phyloP scores from a whole-genome alignment of 2,329 filamentous ascomycete genomes.

The Dactylellina sp. region DNA sequence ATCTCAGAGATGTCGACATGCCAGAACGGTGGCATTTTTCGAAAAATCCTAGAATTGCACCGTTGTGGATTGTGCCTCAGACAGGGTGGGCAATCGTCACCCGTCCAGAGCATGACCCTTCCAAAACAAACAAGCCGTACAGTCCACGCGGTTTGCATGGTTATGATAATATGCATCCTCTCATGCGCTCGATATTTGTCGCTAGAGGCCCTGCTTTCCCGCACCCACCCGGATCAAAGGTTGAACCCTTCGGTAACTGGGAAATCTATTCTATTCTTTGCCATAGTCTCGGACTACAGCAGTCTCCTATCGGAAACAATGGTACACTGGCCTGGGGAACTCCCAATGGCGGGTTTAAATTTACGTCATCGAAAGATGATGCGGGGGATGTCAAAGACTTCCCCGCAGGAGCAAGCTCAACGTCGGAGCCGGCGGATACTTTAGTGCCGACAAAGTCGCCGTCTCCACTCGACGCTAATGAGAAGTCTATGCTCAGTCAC shows the following conservation, averaged over 20 bases:
- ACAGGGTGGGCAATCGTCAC: constrained; percentile 92
- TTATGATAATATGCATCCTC: constrained; percentile 91
- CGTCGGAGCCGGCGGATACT: constrained; percentile 19
- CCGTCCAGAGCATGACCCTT: constrained; percentile 80
- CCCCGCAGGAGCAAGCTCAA: constrained; percentile 41
- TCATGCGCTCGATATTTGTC: constrained; percentile 97
- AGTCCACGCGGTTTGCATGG: constrained; percentile 88
- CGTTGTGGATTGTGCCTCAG: constrained; percentile 92
- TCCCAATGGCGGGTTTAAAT: constrained; percentile 42
- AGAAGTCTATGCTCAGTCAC: constrained; percentile 50
- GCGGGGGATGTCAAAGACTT: constrained; percentile 37
- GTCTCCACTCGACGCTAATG: constrained; percentile 32
- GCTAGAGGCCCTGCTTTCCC: constrained; percentile 92
- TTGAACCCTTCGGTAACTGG: constrained; percentile 82
- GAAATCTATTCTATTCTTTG: constrained; percentile 96
- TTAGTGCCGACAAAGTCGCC: constrained; percentile 46
- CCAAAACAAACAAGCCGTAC: constrained; percentile 72
- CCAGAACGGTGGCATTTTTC: constrained; percentile 91
- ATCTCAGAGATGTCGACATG: constrained; percentile 88
- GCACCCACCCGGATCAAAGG: constrained; percentile 80
- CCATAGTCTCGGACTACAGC: constrained; percentile 79
- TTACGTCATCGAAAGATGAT: constrained; percentile 22
- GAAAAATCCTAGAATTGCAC: constrained; percentile 88
- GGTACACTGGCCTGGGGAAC: constrained; percentile 73
- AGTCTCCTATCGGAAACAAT: constrained; percentile 79